Base-by-base conservation (phyloP, 169 alveolate genomes). In the Neospora caninum region DNA sequence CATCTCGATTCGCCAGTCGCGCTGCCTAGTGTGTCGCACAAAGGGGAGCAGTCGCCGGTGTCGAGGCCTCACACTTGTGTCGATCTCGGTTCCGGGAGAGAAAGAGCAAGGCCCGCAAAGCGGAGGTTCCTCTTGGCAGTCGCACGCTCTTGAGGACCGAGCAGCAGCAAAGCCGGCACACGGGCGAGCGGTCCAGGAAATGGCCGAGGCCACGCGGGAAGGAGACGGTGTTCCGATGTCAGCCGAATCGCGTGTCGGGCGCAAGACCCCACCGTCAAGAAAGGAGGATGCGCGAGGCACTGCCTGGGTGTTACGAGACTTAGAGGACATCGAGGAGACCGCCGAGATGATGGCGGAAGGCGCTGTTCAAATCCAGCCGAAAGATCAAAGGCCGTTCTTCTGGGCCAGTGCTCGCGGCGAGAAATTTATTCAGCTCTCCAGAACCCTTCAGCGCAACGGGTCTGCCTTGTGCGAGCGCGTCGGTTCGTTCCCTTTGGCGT, bases 1-100 rank as follows among this genome's bases (percentile, higher is more conserved):
- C n/a, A 38, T 82, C 64, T 38, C 67, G n/a, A 36, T 82, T 27
- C 89, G 89, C 54, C 89, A 82, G 89, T 82, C 89, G 34, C 89
- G 89, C 29, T 82, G 89, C 41, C 41, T 38, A 16, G 38, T 27
- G 2, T 82, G 89, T 36, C 67, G 89, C 64, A 82, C 86, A 18
- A n/a, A 78, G 18, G 86, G 86, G 49, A 78, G 86, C 86, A 78
- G 86, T 38, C 86, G 86, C 27, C 86, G 86, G 1, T 78, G 86
- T 38, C 86, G 86, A 16, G 4, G 86, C 20, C 45, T 78, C 27
- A n/a, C 86, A 1, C 39, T 43, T 13, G 86, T n/a, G 27, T 20
- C 86, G 86, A 38, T 16, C 20, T 43, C 39, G 45, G 1, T n/a
- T 2, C 45, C 31, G 7, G 42, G 45, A 20, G 86, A n/a, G 45